Base-by-base conservation (phyloP, 495 filamentous ascomycete genomes). In the Ramalina peruviana region DNA sequence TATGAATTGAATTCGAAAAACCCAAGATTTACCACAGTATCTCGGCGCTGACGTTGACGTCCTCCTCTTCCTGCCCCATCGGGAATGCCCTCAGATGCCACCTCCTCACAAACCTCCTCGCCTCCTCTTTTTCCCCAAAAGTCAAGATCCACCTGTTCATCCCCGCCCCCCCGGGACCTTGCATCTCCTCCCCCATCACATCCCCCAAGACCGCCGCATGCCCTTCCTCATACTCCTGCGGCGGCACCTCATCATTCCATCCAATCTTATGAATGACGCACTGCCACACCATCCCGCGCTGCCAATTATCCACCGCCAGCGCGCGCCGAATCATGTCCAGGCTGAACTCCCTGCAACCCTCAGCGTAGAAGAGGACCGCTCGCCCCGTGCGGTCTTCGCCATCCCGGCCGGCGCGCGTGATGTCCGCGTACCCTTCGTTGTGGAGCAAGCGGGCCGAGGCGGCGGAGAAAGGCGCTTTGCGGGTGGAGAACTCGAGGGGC, bases 41-140 rank as follows among this genome's bases (percentile, higher is more conserved):
- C 23, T 70, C 66, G 27, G 64, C 61, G 55, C 74, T 64, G 6
- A 76, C 60, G 37, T 63, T 54, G 37, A 61, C 59, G 26, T 53
- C 55, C 37, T 61, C 55, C 25, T 62, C 59, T 50, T 58, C 60
- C 9, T 40, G 39, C 21, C 25, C 43, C 21, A 50, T 12, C 4
- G 62, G 60, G 48, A 77, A 57, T 39, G 69, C 62, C 41, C 72
- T 62, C 26, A 66, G 58, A 62, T 81, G 75, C 76, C 76, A 80
- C 43, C 54, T 55, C 54, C 74, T 64, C 4, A 75, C 71, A 56
- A 81, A 81, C 53, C 78, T 64, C 39, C 70, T 66, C 19, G 75
- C 73, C 57, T 79, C 75, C 15, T 59, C 57, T 9, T 58, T 53
- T 20, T 73, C 68, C 38, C 42, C 50, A 46, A 81, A 76, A 4